phyloP scores from a whole-genome alignment of 148 eudicot species.

The Silene latifolia region DNA sequence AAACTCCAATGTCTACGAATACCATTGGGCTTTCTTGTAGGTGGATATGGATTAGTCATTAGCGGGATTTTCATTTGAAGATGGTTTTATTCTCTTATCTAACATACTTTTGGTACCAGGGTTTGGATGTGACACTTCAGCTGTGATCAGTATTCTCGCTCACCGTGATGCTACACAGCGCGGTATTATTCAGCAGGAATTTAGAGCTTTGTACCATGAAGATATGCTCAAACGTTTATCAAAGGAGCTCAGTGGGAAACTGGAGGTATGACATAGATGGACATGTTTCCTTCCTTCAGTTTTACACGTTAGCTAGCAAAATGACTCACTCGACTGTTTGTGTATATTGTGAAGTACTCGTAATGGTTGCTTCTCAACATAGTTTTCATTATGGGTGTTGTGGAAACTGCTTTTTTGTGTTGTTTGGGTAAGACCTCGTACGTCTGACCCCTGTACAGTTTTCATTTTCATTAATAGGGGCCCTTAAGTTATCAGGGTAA shows the following conservation, averaged over 20 bases:
- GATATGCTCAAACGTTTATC: slow-evolving; percentile 55
- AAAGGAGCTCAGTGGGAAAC: slow-evolving; percentile 64
- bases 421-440: neutral
- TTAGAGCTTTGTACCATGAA: slow-evolving; percentile 49
- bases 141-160: slow-evolving; percentile 62
- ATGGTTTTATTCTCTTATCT: neutral
- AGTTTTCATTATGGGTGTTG: neutral
- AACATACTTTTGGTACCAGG: slow-evolving; percentile 31
- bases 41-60: neutral
- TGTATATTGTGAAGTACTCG: too few relatives aligned
- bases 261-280: slow-evolving; percentile 39
- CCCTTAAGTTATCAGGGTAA: neutral
- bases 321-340: too few relatives aligned
- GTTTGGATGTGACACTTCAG: slow-evolving; percentile 69
- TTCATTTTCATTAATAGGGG: neutral
- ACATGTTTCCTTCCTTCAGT: neutral
- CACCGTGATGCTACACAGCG: slow-evolving; percentile 74
- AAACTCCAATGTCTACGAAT: neutral
- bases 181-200: slow-evolving; percentile 54
- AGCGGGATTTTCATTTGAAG: neutral
- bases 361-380: neutral
- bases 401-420: neutral
- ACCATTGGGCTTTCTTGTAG: neutral
- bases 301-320: too few relatives aligned
- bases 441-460: neutral